Percentiles rank a stretch among this genome's conserved stretches.
Conservation (phyloP, 345 rosid genomes). For the Corchorus olitorius region DNA sequence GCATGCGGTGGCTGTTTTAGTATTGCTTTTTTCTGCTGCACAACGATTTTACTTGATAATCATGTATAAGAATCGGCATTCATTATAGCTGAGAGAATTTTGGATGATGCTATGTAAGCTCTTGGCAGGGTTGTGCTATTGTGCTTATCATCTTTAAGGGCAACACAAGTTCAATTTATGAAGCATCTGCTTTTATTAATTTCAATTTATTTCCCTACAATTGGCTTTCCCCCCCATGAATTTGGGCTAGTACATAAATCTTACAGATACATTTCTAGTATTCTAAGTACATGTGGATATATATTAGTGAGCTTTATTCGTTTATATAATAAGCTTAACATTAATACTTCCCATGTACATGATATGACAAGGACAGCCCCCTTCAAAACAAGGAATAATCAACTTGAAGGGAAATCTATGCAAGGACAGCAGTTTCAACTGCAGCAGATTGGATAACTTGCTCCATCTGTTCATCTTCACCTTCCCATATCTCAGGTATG, state of each 20-base stretch:
- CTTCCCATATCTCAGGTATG: conserved; percentile 80
- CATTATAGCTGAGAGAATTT: conserved; percentile 13
- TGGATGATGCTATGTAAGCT: conserved; percentile 3
- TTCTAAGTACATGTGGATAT: conserved; percentile 10
- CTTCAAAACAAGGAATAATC: not conserved
- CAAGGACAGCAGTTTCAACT: conserved; percentile 65
- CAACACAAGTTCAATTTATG: conserved; percentile 2
- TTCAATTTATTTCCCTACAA: not conserved
- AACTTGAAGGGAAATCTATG: conserved; percentile 36
- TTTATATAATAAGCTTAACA: not conserved
- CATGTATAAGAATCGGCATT: not conserved
- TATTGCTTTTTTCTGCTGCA: conserved; percentile 9
- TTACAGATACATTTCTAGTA: not conserved
- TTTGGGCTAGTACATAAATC: not conserved
- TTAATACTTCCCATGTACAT: conserved; percentile 7
- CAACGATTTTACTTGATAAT: not conserved
- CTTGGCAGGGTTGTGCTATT: conserved; percentile 5
- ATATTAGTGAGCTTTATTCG: not conserved
- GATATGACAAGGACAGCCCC: conserved; percentile 3
- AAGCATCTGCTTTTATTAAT: not conserved
- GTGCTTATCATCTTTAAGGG: not conserved
- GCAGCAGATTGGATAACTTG: conserved; percentile 55
- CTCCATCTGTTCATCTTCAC: conserved; percentile 53
- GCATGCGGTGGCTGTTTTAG: not conserved
- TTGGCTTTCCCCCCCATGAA: not conserved